Evolutionary conservation across 352 stramenopile genomes (phyloP), one percentile per base, ranked within the genome.

Genomic region (Pilasporangium apinafurcum): DNA sequence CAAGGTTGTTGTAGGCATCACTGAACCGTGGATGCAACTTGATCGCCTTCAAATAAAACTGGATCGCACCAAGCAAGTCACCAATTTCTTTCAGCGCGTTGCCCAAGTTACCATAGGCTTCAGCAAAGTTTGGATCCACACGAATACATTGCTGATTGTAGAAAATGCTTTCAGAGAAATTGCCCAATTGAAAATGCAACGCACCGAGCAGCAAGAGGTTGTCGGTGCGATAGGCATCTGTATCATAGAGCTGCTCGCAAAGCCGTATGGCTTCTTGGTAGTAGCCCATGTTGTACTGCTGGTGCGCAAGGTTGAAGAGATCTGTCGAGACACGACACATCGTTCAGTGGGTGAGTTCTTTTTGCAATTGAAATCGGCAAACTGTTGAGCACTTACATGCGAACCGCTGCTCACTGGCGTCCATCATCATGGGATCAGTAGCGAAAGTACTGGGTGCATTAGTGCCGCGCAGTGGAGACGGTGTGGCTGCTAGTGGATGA

Each of bases 61-160:
- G 80, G 10, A 97, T 68, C 2, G 93, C 90, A 24, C 83, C 85
- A 16, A 79, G 28, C 12, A 96, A 35, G 53, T 98, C 85, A 12
- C 93, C 93, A 10, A 97, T 69, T 63, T 98, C 92, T 44, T 96
- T 96, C n/a, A 98, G 73, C 28, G 89, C 88, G 53, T 97, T 98
- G 41, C 89, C 93, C 21, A 98, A 64, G 48, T 98, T 97, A 30
- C 75, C 82, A 40, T 97, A 97, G 2, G 91, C 93, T 44, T 98
- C 92, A 17, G 88, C 88, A 51, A 96, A 96, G 50, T 84, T 69
- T 3, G 89, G 88, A 27, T 96, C 87, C 45, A 98, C 74, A 32
- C 85, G 76, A 41, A 98, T 95, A 51, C 80, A 92, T 48, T 97
- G 87, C 58, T 98, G 86, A 56, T 97, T 98, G 77, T 96, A 98